Conservation (phyloP, 2,329 filamentous ascomycete genomes). For the Penicillium verrucosum region DNA sequence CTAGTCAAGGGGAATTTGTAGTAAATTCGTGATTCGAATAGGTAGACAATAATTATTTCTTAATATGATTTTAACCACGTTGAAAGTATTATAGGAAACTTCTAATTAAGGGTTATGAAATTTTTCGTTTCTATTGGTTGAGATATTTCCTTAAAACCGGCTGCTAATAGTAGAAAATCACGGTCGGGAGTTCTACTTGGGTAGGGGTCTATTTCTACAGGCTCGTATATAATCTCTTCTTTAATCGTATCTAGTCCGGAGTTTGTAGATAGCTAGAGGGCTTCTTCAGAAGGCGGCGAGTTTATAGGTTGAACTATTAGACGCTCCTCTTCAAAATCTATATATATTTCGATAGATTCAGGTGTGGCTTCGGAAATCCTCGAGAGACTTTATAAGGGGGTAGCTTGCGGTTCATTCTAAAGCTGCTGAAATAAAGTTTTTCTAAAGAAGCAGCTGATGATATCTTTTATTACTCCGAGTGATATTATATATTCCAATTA, state of each 20-base stretch:
- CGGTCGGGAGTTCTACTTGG: constrained; percentile 2
- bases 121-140: not conserved
- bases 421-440: too few species aligned
- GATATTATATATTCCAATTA: too few species aligned
- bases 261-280: not conserved
- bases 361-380: too few species aligned
- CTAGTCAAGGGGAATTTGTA: constrained; percentile 2
- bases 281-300: not conserved
- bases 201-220: not conserved
- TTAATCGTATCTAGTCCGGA: not conserved
- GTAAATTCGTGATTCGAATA: constrained; percentile 5
- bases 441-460: too few species aligned
- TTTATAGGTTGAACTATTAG: not conserved
- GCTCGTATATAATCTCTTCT: not conserved
- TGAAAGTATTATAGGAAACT: not conserved
- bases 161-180: not conserved
- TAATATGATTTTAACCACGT: not conserved
- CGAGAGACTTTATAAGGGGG: too few species aligned
- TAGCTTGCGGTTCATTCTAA: too few species aligned
- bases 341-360: not conserved
- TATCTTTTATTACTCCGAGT: too few species aligned
- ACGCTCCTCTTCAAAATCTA: not conserved
- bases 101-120: not conserved
- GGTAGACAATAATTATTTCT: constrained; percentile 4
- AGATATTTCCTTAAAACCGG: constrained; percentile 1